Base-by-base conservation (phyloP, 139 green algal species). In the Chlamydomonas sp. region DNA sequence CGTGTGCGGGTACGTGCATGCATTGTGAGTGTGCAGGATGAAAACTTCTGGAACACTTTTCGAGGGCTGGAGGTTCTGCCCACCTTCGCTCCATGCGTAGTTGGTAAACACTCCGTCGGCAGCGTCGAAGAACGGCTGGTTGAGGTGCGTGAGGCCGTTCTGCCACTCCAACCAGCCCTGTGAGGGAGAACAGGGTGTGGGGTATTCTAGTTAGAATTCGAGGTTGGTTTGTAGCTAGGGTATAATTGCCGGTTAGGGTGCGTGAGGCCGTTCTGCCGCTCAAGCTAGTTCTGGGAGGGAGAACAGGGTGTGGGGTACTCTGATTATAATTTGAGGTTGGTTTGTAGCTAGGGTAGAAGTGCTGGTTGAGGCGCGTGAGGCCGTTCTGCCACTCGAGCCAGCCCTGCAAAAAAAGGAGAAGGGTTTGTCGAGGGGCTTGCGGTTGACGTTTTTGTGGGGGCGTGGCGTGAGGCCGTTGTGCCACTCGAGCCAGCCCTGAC, bases 241-340 rank as follows among this genome's bases (percentile, higher is more conserved):
- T n/a, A 65, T 64, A 91, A 95, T 13, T 79, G 80, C 13, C 5
- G 47, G 60, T 95, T 95, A 8, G 83, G 69, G 1, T 38, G 8
- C 8, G 77, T 92, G 1, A 96, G 76, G 3, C 35, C 69, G 83
- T 95, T 79, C 77, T 96, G 90, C 90, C 90, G 94, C 48, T 78
- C 28, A 72, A 96, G 83, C 57, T 72, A 59, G 34, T 90, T 90
- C 3, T n/a, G n/a, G n/a, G n/a, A n/a, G n/a, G n/a, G n/a, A n/a
- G n/a, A n/a, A n/a, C n/a, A n/a, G n/a, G n/a, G n/a, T n/a, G n/a
- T n/a, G n/a, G n/a, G n/a, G n/a, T n/a, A n/a, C n/a, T n/a, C n/a
- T n/a, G n/a, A n/a, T n/a, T n/a, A n/a, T n/a, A n/a, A n/a, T n/a
- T n/a, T n/a, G n/a, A n/a, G n/a, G n/a, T n/a, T n/a, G n/a, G n/a